These are phyloP conservation scores for Cercospora brassicicola DNA, from an alignment of 2,329 filamentous ascomycete genomes.

Conservation along the genomic window DNA sequence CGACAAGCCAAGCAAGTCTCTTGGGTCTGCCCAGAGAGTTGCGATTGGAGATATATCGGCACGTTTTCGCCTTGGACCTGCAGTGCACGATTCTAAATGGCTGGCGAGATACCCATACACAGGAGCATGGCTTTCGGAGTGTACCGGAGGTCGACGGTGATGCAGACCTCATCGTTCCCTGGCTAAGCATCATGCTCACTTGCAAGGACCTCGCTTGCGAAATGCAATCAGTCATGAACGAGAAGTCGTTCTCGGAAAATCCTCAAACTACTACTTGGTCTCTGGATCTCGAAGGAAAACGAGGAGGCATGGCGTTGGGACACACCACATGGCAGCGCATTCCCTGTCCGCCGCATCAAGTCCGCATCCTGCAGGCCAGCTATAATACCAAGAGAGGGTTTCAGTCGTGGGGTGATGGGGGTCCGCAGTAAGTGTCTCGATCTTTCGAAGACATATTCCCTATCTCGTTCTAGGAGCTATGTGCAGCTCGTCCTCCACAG, in stretches of 20 bases:
- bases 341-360: slow-evolving; percentile 24
- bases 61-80: slow-evolving; percentile 22
- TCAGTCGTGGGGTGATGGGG: slow-evolving; percentile 22
- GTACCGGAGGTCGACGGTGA: slow-evolving; percentile 18
- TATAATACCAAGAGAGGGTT: slow-evolving; percentile 21
- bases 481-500: neutral
- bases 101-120: slow-evolving; percentile 18
- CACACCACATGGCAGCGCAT: slow-evolving; percentile 22
- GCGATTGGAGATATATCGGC: slow-evolving; percentile 22
- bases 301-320: slow-evolving; percentile 16
- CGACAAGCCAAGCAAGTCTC: slow-evolving; percentile 14
- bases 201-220: slow-evolving; percentile 23
- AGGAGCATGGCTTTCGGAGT: slow-evolving; percentile 45
- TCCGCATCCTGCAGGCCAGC: slow-evolving; percentile 13
- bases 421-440: slow-evolving; percentile 14
- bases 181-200: slow-evolving; percentile 25
- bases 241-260: slow-evolving; percentile 11
- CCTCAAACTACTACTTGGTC: slow-evolving; percentile 16
- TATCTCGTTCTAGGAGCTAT: neutral
- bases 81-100: slow-evolving; percentile 10
- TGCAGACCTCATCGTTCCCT: slow-evolving; percentile 20
- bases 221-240: slow-evolving; percentile 17
- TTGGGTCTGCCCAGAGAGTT: slow-evolving; percentile 23
- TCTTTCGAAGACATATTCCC: neutral
- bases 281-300: slow-evolving; percentile 21